Evolutionary conservation across 352 stramenopile genomes (phyloP).

Genomic region (Phytophthora rubi): DNA sequence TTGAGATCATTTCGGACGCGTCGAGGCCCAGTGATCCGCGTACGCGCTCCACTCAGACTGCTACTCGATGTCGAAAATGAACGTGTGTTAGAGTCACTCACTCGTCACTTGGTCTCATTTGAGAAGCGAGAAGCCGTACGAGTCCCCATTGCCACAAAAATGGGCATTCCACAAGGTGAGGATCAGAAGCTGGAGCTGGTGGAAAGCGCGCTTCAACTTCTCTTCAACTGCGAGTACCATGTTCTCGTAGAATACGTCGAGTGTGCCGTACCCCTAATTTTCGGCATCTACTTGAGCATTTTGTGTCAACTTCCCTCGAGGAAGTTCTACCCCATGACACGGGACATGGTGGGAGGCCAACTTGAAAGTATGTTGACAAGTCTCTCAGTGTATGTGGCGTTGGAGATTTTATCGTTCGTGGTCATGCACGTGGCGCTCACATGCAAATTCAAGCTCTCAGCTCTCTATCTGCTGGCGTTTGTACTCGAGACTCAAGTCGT

Average conservation of each 20-base stretch:
- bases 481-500: constrained; percentile 27
- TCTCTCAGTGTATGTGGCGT: constrained; percentile 12
- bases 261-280: constrained; percentile 27
- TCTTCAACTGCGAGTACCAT: constrained; percentile 34
- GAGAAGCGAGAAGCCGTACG: constrained; percentile 5
- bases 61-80: neutral
- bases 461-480: constrained; percentile 24
- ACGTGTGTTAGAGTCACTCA: neutral
- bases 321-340: constrained; percentile 21
- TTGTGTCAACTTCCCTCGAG: constrained; percentile 14
- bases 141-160: neutral
- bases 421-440: constrained; percentile 22
- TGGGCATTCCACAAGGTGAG: neutral
- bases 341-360: constrained; percentile 13
- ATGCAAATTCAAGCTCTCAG: constrained; percentile 26
- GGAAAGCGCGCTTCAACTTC: constrained; percentile 12
- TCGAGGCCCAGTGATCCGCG: constrained; percentile 2
- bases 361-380: constrained; percentile 11
- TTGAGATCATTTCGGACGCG: constrained; percentile 14
- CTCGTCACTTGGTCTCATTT: neutral
- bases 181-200: constrained; percentile 9
- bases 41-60: neutral
- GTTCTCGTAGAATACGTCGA: constrained; percentile 29
- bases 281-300: constrained; percentile 15
- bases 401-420: constrained; percentile 18